phyloP scores from a whole-genome alignment of 2,329 filamentous ascomycete genomes.

The Talaromyces sp. region DNA sequence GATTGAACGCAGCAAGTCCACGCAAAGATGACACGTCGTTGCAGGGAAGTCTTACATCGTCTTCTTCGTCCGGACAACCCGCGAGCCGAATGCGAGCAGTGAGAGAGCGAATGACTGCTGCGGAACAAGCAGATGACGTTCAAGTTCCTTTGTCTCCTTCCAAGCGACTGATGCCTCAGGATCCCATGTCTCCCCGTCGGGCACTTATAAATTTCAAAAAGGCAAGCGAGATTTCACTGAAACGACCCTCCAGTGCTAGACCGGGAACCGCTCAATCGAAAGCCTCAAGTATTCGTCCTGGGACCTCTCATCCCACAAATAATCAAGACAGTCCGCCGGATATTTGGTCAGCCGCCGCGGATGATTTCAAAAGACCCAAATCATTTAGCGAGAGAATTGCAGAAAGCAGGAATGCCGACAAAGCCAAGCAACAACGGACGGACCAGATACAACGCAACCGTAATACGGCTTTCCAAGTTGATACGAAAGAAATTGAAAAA shows the following conservation, averaged over 20 bases:
- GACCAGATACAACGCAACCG: slow-evolving; percentile 38
- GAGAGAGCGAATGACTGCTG: slow-evolving; percentile 18
- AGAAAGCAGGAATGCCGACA: slow-evolving; percentile 54
- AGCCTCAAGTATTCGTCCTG: slow-evolving; percentile 29
- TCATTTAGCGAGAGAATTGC: slow-evolving; percentile 84
- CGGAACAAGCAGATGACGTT: slow-evolving; percentile 24
- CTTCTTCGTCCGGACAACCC: slow-evolving; percentile 22
- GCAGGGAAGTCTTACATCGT: slow-evolving; percentile 13
- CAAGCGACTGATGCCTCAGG: slow-evolving; percentile 47
- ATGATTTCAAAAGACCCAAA: slow-evolving; percentile 40
- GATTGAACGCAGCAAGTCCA: slow-evolving; percentile 26
- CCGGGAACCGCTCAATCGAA: slow-evolving; percentile 30
- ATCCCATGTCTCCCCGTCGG: slow-evolving; percentile 71
- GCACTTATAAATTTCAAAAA: slow-evolving; percentile 81
- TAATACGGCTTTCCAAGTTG: slow-evolving; percentile 42
- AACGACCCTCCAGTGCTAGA: slow-evolving; percentile 53
- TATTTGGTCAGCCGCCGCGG: slow-evolving; percentile 27
- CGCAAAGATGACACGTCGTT: slow-evolving; percentile 18
- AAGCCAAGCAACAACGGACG: slow-evolving; percentile 36
- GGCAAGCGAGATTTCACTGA: slow-evolving; percentile 78
- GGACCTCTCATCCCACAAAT: slow-evolving; percentile 26
- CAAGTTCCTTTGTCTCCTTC: slow-evolving; percentile 74
- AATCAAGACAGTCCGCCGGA: slow-evolving; percentile 22
- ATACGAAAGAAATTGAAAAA: slow-evolving; percentile 42
- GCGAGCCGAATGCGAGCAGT: slow-evolving; percentile 21